These are phyloP conservation scores for Hylodesmum podocarpum DNA, from an alignment of 306 rosid species.

Conservation along the genomic window DNA sequence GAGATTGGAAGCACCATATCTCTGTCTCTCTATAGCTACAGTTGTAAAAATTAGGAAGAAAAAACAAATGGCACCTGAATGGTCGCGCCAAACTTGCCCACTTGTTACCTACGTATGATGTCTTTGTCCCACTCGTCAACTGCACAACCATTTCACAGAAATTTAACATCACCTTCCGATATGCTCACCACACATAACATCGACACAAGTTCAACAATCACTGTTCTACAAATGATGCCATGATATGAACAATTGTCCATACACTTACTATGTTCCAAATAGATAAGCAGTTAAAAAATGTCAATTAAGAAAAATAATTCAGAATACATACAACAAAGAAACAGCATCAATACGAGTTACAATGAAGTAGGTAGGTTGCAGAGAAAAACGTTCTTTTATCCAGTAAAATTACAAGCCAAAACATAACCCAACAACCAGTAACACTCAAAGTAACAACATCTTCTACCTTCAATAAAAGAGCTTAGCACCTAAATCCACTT, in stretches of 20 bases:
- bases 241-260: background rate
- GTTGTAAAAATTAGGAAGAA: background rate
- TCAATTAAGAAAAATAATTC: background rate
- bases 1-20: background rate
- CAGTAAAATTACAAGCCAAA: background rate
- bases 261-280: background rate
- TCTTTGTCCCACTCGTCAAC: conserved; percentile 48
- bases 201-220: background rate
- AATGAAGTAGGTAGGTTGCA: background rate
- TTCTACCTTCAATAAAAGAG: background rate
- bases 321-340: background rate
- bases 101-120: conserved; percentile 41
- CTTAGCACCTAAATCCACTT: background rate
- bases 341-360: background rate
- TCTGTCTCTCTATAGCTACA: background rate
- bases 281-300: background rate
- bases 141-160: conserved; percentile 28
- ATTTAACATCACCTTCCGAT: background rate
- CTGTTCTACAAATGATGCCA: background rate
- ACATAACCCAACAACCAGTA: background rate
- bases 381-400: background rate
- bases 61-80: conserved; percentile 54
- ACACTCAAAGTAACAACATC: background rate
- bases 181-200: background rate
- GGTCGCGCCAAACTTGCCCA: conserved; percentile 67